Evolutionary conservation across 1,284 basidiomycete genomes (phyloP).

Genomic region (Ustilago xerochloae): DNA sequence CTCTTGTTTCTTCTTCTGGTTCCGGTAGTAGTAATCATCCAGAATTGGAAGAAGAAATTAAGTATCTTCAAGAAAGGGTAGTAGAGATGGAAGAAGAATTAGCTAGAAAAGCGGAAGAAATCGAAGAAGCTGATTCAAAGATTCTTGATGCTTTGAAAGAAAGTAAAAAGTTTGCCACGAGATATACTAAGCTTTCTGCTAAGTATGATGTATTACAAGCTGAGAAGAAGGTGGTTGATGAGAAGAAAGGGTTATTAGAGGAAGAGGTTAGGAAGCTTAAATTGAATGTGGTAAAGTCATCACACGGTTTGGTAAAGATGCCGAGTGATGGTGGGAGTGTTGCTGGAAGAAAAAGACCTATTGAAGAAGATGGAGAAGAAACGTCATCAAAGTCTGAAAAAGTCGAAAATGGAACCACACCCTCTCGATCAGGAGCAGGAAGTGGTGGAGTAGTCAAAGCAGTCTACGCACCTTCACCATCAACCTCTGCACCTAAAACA

Average conservation of each 20-base stretch:
- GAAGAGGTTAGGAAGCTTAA: not conserved
- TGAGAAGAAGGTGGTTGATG: constrained; percentile 1
- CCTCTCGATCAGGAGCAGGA: not conserved
- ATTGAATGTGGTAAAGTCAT: not conserved
- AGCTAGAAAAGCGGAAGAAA: constrained; percentile 53
- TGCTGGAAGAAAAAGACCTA: constrained; percentile 28
- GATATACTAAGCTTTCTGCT: constrained; percentile 26
- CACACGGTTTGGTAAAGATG: not conserved
- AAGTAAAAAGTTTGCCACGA: constrained; percentile 45
- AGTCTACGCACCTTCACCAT: constrained; percentile 19
- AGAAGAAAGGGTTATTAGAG: not conserved
- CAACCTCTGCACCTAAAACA: not conserved
- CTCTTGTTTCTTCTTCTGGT: not conserved
- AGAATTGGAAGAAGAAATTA: constrained; percentile 6
- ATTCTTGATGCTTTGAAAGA: constrained; percentile 56
- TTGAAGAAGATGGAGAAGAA: not conserved
- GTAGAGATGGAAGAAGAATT: constrained; percentile 55
- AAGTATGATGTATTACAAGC: constrained; percentile 29
- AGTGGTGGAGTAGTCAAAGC: constrained; percentile 8
- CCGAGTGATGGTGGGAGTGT: not conserved
- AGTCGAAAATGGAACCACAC: not conserved
- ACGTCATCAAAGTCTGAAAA: not conserved
- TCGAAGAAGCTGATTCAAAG: constrained; percentile 61
- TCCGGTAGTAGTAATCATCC: not conserved
- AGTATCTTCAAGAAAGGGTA: constrained; percentile 26